A percentile compares a stretch with the other conserved stretches of the same genome.
Conservation (phyloP, 2,329 filamentous ascomycete genomes). For the Fusarium proliferatum region DNA sequence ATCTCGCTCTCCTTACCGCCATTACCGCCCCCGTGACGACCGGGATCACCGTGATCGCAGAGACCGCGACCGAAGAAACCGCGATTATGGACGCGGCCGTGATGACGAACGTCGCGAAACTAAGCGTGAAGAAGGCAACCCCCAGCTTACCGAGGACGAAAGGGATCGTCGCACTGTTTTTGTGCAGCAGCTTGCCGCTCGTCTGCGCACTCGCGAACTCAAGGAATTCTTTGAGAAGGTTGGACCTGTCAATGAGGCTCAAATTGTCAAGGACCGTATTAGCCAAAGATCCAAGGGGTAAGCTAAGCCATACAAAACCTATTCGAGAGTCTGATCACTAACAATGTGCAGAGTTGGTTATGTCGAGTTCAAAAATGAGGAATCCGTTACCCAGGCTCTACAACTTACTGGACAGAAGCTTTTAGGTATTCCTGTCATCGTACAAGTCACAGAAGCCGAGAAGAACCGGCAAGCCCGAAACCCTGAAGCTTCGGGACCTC, state of each 20-base stretch:
- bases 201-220: constrained; percentile 90
- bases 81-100: constrained; percentile 64
- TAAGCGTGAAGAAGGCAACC: constrained; percentile 64
- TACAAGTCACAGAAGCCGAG: constrained; percentile 97
- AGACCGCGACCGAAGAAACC: constrained; percentile 64
- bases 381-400: constrained; percentile 91
- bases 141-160: constrained; percentile 91
- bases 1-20: constrained; percentile 75
- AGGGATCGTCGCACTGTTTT: constrained; percentile 97
- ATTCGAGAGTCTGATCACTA: background rate
- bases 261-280: constrained; percentile 98
- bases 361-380: constrained; percentile 97
- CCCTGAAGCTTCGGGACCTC: constrained; percentile 73
- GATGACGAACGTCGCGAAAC: constrained; percentile 59
- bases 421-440: constrained; percentile 98
- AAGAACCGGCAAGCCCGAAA: constrained; percentile 97
- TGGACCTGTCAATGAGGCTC: constrained; percentile 93
- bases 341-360: constrained; percentile 85
- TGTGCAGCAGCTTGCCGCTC: constrained; percentile 96
- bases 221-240: constrained; percentile 96
- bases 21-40: constrained; percentile 67
- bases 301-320: constrained; percentile 47
- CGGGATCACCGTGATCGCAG: constrained; percentile 62
- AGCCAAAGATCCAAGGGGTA: constrained; percentile 98
- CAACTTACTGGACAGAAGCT: constrained; percentile 99